These are phyloP conservation scores for Cystobasidium ongulense DNA, from an alignment of 768 basidiomycete genomes.

Conservation along the genomic window DNA sequence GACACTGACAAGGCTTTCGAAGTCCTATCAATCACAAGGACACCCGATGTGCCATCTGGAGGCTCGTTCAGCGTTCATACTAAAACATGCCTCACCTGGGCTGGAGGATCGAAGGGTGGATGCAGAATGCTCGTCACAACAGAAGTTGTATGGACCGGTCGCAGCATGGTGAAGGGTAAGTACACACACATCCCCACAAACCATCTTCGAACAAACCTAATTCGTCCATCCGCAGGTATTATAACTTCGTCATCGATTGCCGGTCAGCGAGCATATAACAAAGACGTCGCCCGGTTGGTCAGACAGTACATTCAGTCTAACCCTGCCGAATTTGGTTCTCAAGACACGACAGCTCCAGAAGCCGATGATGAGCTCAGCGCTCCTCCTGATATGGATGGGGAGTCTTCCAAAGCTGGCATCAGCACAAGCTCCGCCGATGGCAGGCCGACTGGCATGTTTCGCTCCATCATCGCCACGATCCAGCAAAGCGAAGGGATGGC, in stretches of 20 bases:
- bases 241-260: slow-evolving; percentile 14
- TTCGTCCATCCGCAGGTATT: not conserved
- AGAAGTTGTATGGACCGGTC: slow-evolving; percentile 28
- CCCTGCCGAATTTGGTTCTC: slow-evolving; percentile 21
- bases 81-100: slow-evolving; percentile 32
- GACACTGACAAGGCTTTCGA: slow-evolving; percentile 31
- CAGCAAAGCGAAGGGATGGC: not conserved
- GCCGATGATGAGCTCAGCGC: slow-evolving; percentile 23
- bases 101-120: slow-evolving; percentile 33
- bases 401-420: not conserved
- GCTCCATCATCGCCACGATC: slow-evolving; percentile 2
- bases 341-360: not conserved
- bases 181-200: not conserved
- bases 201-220: not conserved
- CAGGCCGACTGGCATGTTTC: slow-evolving; percentile 12
- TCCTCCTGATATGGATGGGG: not conserved
- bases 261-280: slow-evolving; percentile 33
- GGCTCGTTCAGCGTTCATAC: slow-evolving; percentile 31
- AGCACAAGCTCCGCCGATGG: not conserved
- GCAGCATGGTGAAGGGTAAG: slow-evolving; percentile 33
- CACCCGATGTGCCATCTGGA: slow-evolving; percentile 33
- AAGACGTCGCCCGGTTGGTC: slow-evolving; percentile 23
- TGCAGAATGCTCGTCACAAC: slow-evolving; percentile 29
- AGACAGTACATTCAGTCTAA: slow-evolving; percentile 28
- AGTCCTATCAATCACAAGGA: slow-evolving; percentile 27